A percentile compares a stretch with the other conserved stretches of the same genome.
Conservation (phyloP, 805 yeast genomes). For the Saccharomycopsis fibuligera region DNA sequence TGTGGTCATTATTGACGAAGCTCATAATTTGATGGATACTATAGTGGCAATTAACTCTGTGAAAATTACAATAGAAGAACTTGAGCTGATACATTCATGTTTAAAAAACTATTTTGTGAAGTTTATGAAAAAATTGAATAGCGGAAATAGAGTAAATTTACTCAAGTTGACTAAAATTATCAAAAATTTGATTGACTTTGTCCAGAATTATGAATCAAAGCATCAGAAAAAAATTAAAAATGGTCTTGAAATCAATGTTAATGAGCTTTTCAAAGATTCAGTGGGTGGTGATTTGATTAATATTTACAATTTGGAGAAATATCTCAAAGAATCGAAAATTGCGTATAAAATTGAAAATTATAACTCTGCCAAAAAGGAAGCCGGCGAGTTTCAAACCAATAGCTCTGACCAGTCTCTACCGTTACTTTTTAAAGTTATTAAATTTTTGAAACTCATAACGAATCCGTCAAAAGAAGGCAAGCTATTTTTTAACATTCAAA, state of each 20-base stretch:
- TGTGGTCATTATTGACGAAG: constrained; percentile 82
- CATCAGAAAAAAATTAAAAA: constrained; percentile 31
- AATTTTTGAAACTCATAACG: constrained; percentile 56
- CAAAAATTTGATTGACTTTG: constrained; percentile 43
- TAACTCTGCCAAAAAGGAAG: constrained; percentile 30
- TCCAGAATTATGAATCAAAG: constrained; percentile 27
- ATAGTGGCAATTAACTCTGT: constrained; percentile 65
- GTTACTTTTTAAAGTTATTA: constrained; percentile 55
- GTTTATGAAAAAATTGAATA: constrained; percentile 58
- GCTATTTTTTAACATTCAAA: constrained; percentile 53
- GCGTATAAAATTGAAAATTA: constrained; percentile 81
- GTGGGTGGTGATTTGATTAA: constrained; percentile 65
- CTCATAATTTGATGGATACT: constrained; percentile 81
- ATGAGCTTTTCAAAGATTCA: constrained; percentile 49
- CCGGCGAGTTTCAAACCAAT: neutral
- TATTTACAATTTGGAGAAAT: constrained; percentile 57
- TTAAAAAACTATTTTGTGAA: constrained; percentile 49
- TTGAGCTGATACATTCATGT: constrained; percentile 39
- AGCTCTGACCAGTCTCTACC: constrained; percentile 31
- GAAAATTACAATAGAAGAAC: constrained; percentile 43
- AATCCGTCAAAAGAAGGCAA: constrained; percentile 80
- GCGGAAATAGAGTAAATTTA: constrained; percentile 65
- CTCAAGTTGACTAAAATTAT: constrained; percentile 56
- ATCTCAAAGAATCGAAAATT: constrained; percentile 61
- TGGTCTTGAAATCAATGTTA: constrained; percentile 48